Conservation (phyloP, 306 rosid genomes). For the Malus asiatica region DNA sequence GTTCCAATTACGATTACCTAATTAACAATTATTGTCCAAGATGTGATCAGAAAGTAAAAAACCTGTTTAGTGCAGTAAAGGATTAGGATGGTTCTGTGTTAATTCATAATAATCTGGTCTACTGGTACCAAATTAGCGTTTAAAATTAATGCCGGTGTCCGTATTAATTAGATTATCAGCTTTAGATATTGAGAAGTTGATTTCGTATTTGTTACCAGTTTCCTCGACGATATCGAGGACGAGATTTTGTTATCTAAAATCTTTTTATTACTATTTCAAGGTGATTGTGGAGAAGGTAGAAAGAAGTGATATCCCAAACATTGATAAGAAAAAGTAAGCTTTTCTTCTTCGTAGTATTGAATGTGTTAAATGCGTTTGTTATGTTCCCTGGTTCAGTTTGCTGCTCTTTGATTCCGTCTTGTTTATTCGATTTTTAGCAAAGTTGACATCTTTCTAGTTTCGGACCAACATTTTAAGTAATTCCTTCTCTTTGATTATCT, state of each 20-base stretch:
- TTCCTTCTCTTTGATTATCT: not conserved
- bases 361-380: slow-evolving; percentile 3
- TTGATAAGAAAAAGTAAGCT: slow-evolving; percentile 91
- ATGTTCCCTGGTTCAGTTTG: not conserved
- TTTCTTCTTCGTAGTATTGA: not conserved
- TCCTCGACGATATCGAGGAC: not conserved
- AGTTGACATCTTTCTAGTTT: not conserved
- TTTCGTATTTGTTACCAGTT: not conserved
- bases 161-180: not conserved
- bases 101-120: not conserved
- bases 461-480: not conserved
- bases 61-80: not conserved
- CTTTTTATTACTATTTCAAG: slow-evolving; percentile 32
- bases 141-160: too few relatives aligned
- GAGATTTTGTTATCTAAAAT: slow-evolving; percentile 14
- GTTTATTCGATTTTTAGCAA: not conserved
- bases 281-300: slow-evolving; percentile 98
- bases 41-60: not conserved
- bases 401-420: not conserved
- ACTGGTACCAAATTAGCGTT: too few relatives aligned
- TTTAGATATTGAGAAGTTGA: not conserved
- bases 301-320: slow-evolving; percentile 87
- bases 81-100: not conserved
- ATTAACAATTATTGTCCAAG: not conserved
- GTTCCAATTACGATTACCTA: not conserved